Evolutionary conservation across 23 red algal species (phyloP).

Genomic region (Gracilaria domingensis): DNA sequence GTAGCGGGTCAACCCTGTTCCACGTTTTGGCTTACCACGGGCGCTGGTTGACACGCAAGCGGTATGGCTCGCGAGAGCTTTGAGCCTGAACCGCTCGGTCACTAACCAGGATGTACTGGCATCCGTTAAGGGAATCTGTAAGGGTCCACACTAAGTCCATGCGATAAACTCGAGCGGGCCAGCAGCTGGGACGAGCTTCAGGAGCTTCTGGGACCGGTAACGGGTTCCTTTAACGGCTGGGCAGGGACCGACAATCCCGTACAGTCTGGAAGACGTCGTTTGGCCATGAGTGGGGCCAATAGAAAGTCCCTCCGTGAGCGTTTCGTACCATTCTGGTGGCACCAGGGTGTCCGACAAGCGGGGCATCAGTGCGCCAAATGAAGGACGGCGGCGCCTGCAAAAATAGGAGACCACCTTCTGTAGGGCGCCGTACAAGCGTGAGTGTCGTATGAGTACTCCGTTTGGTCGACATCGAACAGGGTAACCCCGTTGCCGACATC

Average conservation of each 20-base stretch:
- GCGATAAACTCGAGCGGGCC: constrained; percentile 26
- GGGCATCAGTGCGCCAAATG: not conserved
- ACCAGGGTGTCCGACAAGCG: not conserved
- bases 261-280: constrained; percentile 1
- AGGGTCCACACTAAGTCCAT: constrained; percentile 43
- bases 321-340: too few species aligned
- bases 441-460: too few species aligned
- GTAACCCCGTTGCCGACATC: too few species aligned
- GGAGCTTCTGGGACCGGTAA: constrained; percentile 4
- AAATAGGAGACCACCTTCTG: too few species aligned
- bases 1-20: constrained; percentile 23
- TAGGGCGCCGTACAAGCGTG: too few species aligned
- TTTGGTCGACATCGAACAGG: too few species aligned
- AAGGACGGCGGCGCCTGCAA: too few species aligned
- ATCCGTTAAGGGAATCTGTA: constrained; percentile 2
- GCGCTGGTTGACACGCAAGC: not conserved
- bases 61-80: constrained; percentile 23
- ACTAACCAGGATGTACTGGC: too few species aligned
- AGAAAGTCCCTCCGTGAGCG: not conserved
- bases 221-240: not conserved
- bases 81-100: constrained; percentile 39
- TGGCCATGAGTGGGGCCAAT: constrained; percentile 20
- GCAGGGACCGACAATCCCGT: not conserved
- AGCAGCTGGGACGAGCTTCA: constrained; percentile 31
- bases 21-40: not conserved